Base-by-base conservation (phyloP, 768 basidiomycete species). In the Suillus placidus region DNA sequence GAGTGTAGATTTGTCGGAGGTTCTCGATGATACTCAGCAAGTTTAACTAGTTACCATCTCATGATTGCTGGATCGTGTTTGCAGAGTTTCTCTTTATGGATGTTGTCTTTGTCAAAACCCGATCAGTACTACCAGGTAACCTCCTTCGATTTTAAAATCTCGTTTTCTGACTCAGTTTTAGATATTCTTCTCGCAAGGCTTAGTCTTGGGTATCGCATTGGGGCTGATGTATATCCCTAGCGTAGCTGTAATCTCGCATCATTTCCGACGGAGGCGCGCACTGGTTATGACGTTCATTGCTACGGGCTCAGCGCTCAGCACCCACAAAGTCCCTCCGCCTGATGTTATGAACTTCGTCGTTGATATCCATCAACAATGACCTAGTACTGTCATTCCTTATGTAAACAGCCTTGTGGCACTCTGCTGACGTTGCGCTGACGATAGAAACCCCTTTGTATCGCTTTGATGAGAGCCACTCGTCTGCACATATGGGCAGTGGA, bases 191-290 rank as follows among this genome's bases (percentile, higher is more conserved):
- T 67, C 74, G 23, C 84, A 85, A 70, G 84, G 83, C 2, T 63
- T 85, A n/a, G 69, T 73, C 18, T 71, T 75, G 3, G 83, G 84
- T 2, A 65, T 83, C 14, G 82, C 76, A 4, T 74, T 75, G 2
- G 86, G 84, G 16, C 63, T 84, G 40, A 68, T 83, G 58, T 86
- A 79, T 65, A 68, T 85, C 16, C 84, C 84, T 0, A 77, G 80
- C 43, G 64, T 81, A 56, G 77, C 79, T 14, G 64, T 85, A 30
- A 68, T 83, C 8, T 78, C 81, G 3, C 84, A 83, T 42, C 79
- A 82, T 66, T 87, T 86, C 73, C 71, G 71, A 38, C 72, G 71
- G 52, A 74, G 76, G 12, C 76, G 51, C 51, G 30, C 51, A 9
- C 26, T 52, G 8, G 51, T 52, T 26, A 52, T 52, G 51, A 30